These are phyloP conservation scores for Huntiella omanensis DNA, from an alignment of 2,329 filamentous ascomycete species.

Conservation along the genomic window DNA sequence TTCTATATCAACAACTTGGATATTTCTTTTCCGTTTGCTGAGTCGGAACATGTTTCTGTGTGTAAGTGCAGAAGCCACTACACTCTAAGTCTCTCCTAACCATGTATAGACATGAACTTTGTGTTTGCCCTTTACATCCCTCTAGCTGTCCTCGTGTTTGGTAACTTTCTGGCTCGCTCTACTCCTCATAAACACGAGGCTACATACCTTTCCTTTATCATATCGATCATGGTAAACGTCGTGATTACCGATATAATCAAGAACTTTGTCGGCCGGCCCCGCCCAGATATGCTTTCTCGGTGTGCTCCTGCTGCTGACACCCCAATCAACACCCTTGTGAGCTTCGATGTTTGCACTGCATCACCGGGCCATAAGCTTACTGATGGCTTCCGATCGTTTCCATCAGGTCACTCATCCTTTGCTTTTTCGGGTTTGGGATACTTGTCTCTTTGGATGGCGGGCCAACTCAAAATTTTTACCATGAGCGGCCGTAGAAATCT, in stretches of 20 bases:
- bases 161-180: conserved; percentile 43
- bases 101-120: conserved; percentile 45
- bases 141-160: conserved; percentile 43
- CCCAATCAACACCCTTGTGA: conserved; percentile 33
- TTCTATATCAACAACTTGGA: conserved; percentile 73
- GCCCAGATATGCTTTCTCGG: conserved; percentile 46
- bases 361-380: conserved; percentile 49
- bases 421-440: conserved; percentile 65
- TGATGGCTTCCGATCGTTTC: conserved; percentile 72
- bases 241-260: conserved; percentile 86
- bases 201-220: conserved; percentile 61
- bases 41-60: conserved; percentile 65
- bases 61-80: conserved; percentile 26
- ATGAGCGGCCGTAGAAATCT: conserved; percentile 30
- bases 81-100: neutral
- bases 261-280: conserved; percentile 63
- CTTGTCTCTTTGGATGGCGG: conserved; percentile 48
- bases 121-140: conserved; percentile 62
- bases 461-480: conserved; percentile 40
- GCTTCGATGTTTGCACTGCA: conserved; percentile 54
- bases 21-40: conserved; percentile 74
- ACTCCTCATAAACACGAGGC: conserved; percentile 67
- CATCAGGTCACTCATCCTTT: conserved; percentile 63
- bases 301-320: conserved; percentile 49
- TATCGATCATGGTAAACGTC: conserved; percentile 55